phyloP scores from a whole-genome alignment of 2,329 filamentous ascomycete species.

The Trichophyton verrucosum region DNA sequence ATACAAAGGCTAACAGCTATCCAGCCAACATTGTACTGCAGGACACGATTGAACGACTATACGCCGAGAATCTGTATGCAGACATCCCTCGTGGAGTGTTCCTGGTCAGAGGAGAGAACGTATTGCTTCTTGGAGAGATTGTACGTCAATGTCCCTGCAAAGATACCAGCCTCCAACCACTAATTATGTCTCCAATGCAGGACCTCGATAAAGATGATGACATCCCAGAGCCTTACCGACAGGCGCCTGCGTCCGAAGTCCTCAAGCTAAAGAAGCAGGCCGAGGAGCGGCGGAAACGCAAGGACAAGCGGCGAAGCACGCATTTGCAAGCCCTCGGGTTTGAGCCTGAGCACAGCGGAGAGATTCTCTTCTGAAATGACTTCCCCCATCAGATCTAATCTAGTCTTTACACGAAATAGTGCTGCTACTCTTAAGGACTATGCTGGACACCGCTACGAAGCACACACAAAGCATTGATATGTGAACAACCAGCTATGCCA shows the following conservation, averaged over 20 bases:
- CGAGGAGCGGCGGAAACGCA: slow-evolving; percentile 54
- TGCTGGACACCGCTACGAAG: background rate
- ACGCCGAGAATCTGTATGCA: slow-evolving; percentile 61
- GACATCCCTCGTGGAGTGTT: slow-evolving; percentile 80
- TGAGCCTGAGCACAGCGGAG: slow-evolving; percentile 70
- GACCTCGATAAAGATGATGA: slow-evolving; percentile 94
- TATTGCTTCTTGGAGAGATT: slow-evolving; percentile 89
- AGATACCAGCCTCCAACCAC: background rate
- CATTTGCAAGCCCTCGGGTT: slow-evolving; percentile 70
- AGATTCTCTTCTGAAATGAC: slow-evolving; percentile 50
- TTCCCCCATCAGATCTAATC: background rate
- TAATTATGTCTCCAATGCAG: slow-evolving; percentile 20
- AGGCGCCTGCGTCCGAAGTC: slow-evolving; percentile 57
- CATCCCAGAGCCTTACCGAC: slow-evolving; percentile 55
- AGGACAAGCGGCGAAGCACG: slow-evolving; percentile 59
- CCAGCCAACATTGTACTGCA: slow-evolving; percentile 89
- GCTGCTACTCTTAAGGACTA: background rate
- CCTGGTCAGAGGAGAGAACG: slow-evolving; percentile 89
- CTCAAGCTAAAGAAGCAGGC: slow-evolving; percentile 60
- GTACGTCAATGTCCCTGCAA: slow-evolving; percentile 27
- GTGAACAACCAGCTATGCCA: background rate
- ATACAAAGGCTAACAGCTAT: background rate
- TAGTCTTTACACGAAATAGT: background rate
- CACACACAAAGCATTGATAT: background rate
- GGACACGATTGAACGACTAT: slow-evolving; percentile 81